Conservation (phyloP, 495 filamentous ascomycete genomes). For the Trichocladium antarcticum region DNA sequence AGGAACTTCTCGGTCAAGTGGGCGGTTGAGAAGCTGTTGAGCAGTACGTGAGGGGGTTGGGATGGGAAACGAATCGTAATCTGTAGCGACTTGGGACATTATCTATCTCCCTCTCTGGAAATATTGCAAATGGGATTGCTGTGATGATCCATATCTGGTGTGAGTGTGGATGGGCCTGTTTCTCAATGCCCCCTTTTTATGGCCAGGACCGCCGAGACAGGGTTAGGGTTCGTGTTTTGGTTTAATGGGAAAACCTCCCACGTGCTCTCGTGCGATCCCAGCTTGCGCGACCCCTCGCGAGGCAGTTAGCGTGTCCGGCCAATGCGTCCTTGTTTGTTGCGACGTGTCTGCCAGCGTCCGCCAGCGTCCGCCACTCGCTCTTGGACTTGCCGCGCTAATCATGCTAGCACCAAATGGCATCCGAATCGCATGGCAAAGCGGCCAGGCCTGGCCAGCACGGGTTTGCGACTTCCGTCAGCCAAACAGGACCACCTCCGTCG, state of each 20-base stretch:
- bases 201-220: not conserved
- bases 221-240: constrained; percentile 4
- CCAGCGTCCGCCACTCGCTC: not conserved
- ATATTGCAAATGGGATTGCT: too few relatives aligned
- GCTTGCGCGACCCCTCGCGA: not conserved
- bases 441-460: constrained; percentile 8
- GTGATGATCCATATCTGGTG: too few relatives aligned
- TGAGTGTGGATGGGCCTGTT: too few relatives aligned
- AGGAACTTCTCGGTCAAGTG: constrained; percentile 86
- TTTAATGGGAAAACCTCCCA: not conserved
- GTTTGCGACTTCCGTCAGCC: not conserved
- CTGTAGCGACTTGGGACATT: too few relatives aligned
- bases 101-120: too few relatives aligned
- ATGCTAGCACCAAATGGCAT: constrained; percentile 19
- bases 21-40: constrained; percentile 68
- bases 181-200: too few relatives aligned
- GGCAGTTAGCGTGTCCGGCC: constrained; percentile 1
- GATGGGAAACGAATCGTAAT: too few relatives aligned
- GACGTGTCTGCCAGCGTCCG: not conserved
- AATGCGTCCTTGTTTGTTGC: not conserved
- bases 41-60: constrained; percentile 17
- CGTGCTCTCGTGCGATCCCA: constrained; percentile 1
- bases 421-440: constrained; percentile 13
- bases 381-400: not conserved
- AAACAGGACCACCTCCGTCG: constrained; percentile 45